These are phyloP conservation scores for Fusarium fujikuroi DNA, from an alignment of 2,329 filamentous ascomycete species.

Conservation along the genomic window DNA sequence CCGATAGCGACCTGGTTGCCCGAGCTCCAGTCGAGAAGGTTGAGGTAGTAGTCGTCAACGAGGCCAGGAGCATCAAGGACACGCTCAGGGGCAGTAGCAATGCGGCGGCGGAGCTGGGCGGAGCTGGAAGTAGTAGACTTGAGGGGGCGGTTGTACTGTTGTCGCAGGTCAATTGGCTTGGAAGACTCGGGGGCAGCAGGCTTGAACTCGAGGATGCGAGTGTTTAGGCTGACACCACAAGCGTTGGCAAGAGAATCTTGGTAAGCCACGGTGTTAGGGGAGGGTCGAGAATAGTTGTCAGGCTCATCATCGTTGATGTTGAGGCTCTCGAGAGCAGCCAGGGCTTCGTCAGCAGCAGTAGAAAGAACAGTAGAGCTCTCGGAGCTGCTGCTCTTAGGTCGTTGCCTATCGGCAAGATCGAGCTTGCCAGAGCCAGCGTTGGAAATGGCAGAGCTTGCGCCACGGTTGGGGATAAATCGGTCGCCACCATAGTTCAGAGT, in stretches of 20 bases:
- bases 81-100: conserved; percentile 93
- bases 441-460: conserved; percentile 86
- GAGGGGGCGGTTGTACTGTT: conserved; percentile 97
- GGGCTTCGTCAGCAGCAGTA: conserved; percentile 81
- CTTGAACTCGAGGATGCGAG: conserved; percentile 97
- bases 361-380: conserved; percentile 83
- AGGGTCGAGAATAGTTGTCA: conserved; percentile 77
- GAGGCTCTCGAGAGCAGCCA: conserved; percentile 81
- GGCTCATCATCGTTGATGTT: conserved; percentile 78
- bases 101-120: conserved; percentile 89
- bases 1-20: conserved; percentile 98
- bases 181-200: conserved; percentile 97
- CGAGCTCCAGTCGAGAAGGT: conserved; percentile 97
- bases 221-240: conserved; percentile 92
- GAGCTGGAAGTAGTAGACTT: conserved; percentile 79
- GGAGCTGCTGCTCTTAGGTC: conserved; percentile 74
- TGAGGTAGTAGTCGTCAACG: conserved; percentile 98
- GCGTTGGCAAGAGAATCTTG: conserved; percentile 90
- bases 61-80: conserved; percentile 96
- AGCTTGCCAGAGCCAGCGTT: conserved; percentile 87
- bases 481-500: conserved; percentile 84
- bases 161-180: conserved; percentile 95
- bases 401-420: conserved; percentile 74
- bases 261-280: conserved; percentile 89
- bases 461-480: conserved; percentile 95